Base-by-base conservation (phyloP, 1,139 yeast species). In the Protomyces lactucae-debilis region DNA sequence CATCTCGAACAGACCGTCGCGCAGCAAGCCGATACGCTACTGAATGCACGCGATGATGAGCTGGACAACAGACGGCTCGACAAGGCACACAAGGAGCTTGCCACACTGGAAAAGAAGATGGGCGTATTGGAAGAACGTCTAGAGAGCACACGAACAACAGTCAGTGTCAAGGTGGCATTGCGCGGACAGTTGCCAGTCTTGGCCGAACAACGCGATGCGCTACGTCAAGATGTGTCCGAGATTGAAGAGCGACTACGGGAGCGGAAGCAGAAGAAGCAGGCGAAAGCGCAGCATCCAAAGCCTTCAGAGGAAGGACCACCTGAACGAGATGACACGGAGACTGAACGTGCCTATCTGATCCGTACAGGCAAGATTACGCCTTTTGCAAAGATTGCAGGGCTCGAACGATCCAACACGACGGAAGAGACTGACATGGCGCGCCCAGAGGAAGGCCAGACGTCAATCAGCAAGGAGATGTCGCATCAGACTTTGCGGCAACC, bases 321-420 rank as follows among this genome's bases (percentile, higher is more conserved):
- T 10, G 63, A 59, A 23, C 65, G 67, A n/a, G 59, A 67, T 6
- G 67, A 87, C 0, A 88, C 83, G 25, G 99, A 93, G 72, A 76
- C 88, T 0, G 89, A 88, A 70, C 83, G 83, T 65, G 98, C 92
- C 64, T 93, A 76, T 72, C 78, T 93, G 68, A 83, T 93, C 0
- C 79, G 99, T 68, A 92, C 92, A 0, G 99, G 99, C 52, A 86
- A 90, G 73, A 85, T 91, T 65, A 93, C 99, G 0, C 99, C 99
- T 0, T 93, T 93, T 78, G 96, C 97, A 10, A 84, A 84, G 52
- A 79, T 84, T 21, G 79, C 81, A 45, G 72, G 72, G 6, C 65
- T 70, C 3, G 71, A 70, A 53, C 64, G 69, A 37, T 65, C 63
- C 16, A 59, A 52, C 36, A 59, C 63, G 9, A n/a, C 55, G 6